Evolutionary conservation across 768 basidiomycete species (phyloP).

Genomic region (Fomitopsis pulvina): DNA sequence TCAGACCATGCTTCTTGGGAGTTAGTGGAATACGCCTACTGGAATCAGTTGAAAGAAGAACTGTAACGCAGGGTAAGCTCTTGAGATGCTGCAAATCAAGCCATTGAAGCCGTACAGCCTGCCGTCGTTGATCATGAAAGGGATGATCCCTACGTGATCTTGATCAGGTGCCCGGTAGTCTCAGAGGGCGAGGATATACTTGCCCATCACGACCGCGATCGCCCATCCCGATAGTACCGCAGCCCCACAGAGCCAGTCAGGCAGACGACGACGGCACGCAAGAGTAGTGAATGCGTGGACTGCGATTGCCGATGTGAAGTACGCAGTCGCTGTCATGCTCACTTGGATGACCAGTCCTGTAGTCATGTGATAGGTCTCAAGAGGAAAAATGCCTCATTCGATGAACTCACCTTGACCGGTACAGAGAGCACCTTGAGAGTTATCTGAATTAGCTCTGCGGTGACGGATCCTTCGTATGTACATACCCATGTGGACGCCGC

Average conservation of each 20-base stretch:
- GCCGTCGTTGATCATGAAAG: constrained; percentile 25
- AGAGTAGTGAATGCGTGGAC: constrained; percentile 65
- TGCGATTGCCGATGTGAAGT: constrained; percentile 59
- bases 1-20: background rate
- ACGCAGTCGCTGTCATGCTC: constrained; percentile 53
- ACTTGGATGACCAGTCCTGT: constrained; percentile 43
- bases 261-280: constrained; percentile 48
- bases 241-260: constrained; percentile 37
- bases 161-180: background rate
- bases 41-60: constrained; percentile 58
- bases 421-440: constrained; percentile 40
- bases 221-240: constrained; percentile 50
- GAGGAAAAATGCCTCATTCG: too few relatives aligned
- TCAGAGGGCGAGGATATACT: constrained; percentile 13
- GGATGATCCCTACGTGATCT: constrained; percentile 13
- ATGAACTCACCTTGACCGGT: constrained; percentile 46
- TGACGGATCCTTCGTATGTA: background rate
- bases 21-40: constrained; percentile 29
- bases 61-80: constrained; percentile 32
- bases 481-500: constrained; percentile 44
- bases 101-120: constrained; percentile 48
- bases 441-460: background rate
- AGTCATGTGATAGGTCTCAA: background rate
- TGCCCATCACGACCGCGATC: constrained; percentile 42
- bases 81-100: constrained; percentile 46